Base-by-base conservation (phyloP, 2,329 filamentous ascomycete species). In the Fusarium mundagurra region DNA sequence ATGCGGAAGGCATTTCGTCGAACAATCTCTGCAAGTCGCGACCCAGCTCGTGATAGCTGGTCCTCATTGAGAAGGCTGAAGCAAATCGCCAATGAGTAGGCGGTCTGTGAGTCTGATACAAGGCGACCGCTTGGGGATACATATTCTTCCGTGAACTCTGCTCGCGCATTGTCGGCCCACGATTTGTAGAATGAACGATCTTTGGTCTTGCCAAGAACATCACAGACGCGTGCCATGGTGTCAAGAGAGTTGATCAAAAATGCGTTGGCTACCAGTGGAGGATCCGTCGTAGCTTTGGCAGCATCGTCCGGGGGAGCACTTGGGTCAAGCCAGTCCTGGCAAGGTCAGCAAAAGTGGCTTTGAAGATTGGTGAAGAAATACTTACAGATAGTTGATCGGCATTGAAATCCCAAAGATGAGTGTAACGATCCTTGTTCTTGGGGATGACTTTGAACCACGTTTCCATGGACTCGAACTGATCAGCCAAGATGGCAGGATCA, bases 321-420 rank as follows among this genome's bases (percentile, higher is more conserved):
- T 0, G 86, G 86, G 61, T 87, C 86, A 4, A 88, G 81, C 86
- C 86, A 88, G 69, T 88, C 86, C 36, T 85, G 81, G 84, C 79
- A 17, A 11, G 5, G 20, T 74, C 6, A 74, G 44, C 1, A 8
- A 20, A 6, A 22, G 2, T 4, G 13, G 6, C 22, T 16, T 1
- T 0, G 3, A 1, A 10, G 0, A 18, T 0, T 1, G 0, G 3
- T 7, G 18, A 29, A 9, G 8, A 7, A 20, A 4, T 10, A 74
- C 73, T 75, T 41, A 77, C 76, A 9, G 55, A 72, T 11, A 79
- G 67, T 22, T 79, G 77, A 20, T 70, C 67, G 0, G 55, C 61
- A 8, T 63, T 54, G 14, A 73, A 75, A 8, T 75, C 70, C 86
- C 86, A 88, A 1, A 88, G 78, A 5, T 83, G 81, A 12, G 77